Base-by-base conservation (phyloP, 208 protist genomes). In the Leishmania arabica region DNA sequence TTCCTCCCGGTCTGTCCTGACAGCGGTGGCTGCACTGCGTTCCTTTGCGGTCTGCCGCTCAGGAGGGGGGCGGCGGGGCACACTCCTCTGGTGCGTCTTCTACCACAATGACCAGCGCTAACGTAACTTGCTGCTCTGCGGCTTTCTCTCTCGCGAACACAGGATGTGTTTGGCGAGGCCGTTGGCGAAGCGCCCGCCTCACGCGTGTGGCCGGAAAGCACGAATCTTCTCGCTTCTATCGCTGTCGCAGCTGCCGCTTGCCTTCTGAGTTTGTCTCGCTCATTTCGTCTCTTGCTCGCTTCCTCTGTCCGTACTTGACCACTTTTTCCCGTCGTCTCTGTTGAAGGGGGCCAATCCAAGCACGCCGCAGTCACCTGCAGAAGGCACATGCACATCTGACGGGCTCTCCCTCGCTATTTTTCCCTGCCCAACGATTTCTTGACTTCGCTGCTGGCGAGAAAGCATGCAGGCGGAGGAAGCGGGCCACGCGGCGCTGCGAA, bases 381-480 rank as follows among this genome's bases (percentile, higher is more conserved):
- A 27, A 42, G 1, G 27, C 40, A 11, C 66, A 7, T 17, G 56
- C 66, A 15, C 40, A 42, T 47, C 21, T 47, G 9, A 68, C 66
- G 24, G 40, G 2, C 66, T 58, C 47, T 27, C 51, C 72, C 51
- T 6, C 37, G 7, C 19, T n/a, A 2, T 60, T 17, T n/a, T 45
- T 51, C 53, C 31, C 72, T 60, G 9, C 5, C 72, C 24, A 0
- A 71, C 40, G 34, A 47, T 51, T 31, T n/a, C 27, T 62, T 62
- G 72, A 76, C 45, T 8, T 62, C n/a, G 58, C 27, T 3, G 47
- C 3, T 4, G 34, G 51, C n/a, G 49, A 62, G 34, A 17, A 51
- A 76, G 6, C n/a, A 85, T 82, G 82, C 76, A 69, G 58, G 34
- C 70, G 9, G 77, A 68, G 17, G 77, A 78, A 42, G 42, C 72